These are phyloP conservation scores for Hypoxylon sp. DNA, from an alignment of 2,329 filamentous ascomycete genomes.

Conservation along the genomic window DNA sequence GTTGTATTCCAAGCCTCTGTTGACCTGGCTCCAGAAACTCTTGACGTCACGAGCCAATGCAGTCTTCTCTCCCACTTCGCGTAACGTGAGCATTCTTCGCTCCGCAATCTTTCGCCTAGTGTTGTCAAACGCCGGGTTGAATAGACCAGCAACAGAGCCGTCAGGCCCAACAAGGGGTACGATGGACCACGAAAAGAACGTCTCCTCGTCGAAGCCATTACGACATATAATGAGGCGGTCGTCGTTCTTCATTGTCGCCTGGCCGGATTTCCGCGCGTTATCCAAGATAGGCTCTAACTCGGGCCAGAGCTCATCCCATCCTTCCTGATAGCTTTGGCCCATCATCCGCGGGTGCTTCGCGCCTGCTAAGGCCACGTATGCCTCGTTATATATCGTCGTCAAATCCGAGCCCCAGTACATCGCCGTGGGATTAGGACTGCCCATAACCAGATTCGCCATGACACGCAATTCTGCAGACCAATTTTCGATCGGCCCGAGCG, in stretches of 20 bases:
- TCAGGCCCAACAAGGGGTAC: constrained; percentile 79
- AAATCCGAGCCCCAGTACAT: constrained; percentile 82
- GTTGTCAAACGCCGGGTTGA: constrained; percentile 84
- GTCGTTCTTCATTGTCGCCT: constrained; percentile 86
- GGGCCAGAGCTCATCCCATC: constrained; percentile 79
- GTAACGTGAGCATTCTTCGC: constrained; percentile 78
- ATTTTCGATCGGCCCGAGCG: constrained; percentile 76
- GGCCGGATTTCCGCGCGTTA: constrained; percentile 72
- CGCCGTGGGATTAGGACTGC: constrained; percentile 74
- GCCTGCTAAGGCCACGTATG: constrained; percentile 74
- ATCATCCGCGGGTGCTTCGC: constrained; percentile 79
- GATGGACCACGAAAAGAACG: constrained; percentile 84
- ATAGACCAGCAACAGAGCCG: constrained; percentile 77
- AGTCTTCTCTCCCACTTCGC: constrained; percentile 79
- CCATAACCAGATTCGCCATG: constrained; percentile 86
- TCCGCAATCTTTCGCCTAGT: constrained; percentile 81
- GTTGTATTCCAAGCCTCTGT: constrained; percentile 74
- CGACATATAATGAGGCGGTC: constrained; percentile 77
- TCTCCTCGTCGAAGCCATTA: constrained; percentile 76
- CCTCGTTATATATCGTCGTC: constrained; percentile 75
- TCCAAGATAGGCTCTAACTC: constrained; percentile 73
- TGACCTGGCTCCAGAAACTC: constrained; percentile 76
- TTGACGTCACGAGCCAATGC: constrained; percentile 75
- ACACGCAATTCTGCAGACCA: constrained; percentile 77
- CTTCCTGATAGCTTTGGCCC: constrained; percentile 73